A percentile compares a stretch with the other conserved stretches of the same genome.
phyloP scores from a whole-genome alignment of 2,329 filamentous ascomycete genomes.

The Fusarium sp. region DNA sequence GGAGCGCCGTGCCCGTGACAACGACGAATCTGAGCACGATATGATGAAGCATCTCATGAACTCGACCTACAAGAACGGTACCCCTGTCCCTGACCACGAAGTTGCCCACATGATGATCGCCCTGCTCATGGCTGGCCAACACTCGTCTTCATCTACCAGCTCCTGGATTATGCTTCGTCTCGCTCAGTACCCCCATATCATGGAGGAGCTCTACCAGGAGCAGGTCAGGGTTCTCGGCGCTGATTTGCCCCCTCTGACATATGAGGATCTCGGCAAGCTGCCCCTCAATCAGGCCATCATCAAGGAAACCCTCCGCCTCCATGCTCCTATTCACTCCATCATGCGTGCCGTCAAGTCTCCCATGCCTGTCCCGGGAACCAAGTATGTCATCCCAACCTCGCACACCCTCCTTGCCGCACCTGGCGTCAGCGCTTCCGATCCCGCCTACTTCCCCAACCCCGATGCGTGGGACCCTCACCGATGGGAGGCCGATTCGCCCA shows the following conservation, averaged over 20 bases:
- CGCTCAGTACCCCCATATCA: slow-evolving; percentile 77
- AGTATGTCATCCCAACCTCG: slow-evolving; percentile 80
- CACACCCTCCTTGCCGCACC: slow-evolving; percentile 87
- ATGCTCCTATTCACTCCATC: slow-evolving; percentile 94
- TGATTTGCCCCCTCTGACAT: slow-evolving; percentile 77
- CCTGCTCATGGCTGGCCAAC: slow-evolving; percentile 89
- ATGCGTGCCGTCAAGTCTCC: slow-evolving; percentile 91
- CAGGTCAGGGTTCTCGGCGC: slow-evolving; percentile 77
- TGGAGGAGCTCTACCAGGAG: slow-evolving; percentile 84
- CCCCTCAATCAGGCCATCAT: slow-evolving; percentile 85
- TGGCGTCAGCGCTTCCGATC: slow-evolving; percentile 78
- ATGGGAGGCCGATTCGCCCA: slow-evolving; percentile 75
- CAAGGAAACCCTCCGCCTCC: slow-evolving; percentile 90
- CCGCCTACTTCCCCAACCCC: slow-evolving; percentile 82
- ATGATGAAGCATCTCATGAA: slow-evolving; percentile 94
- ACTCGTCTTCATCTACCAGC: slow-evolving; percentile 84
- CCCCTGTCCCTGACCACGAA: slow-evolving; percentile 80
- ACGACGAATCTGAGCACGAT: slow-evolving; percentile 67
- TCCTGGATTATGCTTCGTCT: slow-evolving; percentile 87
- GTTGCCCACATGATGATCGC: slow-evolving; percentile 95
- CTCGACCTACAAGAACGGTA: slow-evolving; percentile 84
- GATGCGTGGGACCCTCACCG: slow-evolving; percentile 88
- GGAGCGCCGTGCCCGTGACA: slow-evolving; percentile 66
- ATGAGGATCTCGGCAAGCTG: slow-evolving; percentile 80
- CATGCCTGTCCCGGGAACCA: slow-evolving; percentile 83